Percentiles rank a stretch among this genome's conserved stretches.
These are phyloP conservation scores for Plasmopara viticola DNA, from an alignment of 352 stramenopile species.

Conservation along the genomic window DNA sequence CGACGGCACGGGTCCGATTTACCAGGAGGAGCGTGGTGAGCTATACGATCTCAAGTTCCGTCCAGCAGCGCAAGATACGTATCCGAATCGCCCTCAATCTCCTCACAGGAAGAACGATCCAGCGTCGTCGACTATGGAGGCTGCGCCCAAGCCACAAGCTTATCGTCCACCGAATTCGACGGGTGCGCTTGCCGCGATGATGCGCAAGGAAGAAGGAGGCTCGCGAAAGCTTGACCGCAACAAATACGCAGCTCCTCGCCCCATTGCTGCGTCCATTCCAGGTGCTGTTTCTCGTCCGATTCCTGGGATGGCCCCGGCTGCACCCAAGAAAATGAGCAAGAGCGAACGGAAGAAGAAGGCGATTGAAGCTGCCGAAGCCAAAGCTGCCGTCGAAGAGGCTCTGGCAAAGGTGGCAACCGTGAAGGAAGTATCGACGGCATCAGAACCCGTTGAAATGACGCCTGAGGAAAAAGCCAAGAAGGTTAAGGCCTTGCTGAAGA, in stretches of 20 bases:
- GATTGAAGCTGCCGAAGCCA: constrained; percentile 62
- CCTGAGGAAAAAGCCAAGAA: constrained; percentile 83
- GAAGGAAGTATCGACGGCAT: constrained; percentile 17
- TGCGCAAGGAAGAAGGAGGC: constrained; percentile 83
- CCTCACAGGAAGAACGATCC: constrained; percentile 61
- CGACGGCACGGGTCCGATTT: constrained; percentile 88
- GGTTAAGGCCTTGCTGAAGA: constrained; percentile 76
- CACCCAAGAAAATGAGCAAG: constrained; percentile 72
- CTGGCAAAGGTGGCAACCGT: constrained; percentile 36
- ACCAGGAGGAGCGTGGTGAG: constrained; percentile 75
- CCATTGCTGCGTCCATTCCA: constrained; percentile 27
- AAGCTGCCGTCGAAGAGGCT: constrained; percentile 54
- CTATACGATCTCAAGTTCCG: constrained; percentile 87
- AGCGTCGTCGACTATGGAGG: constrained; percentile 32
- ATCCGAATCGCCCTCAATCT: constrained; percentile 85
- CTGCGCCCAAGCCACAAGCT: constrained; percentile 61
- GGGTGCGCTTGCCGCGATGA: constrained; percentile 89
- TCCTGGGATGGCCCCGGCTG: constrained; percentile 53
- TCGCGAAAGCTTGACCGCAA: constrained; percentile 80
- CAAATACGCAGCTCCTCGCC: constrained; percentile 67
- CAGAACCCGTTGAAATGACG: constrained; percentile 34
- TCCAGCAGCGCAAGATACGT: constrained; percentile 63
- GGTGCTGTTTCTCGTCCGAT: constrained; percentile 45
- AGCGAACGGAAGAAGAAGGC: constrained; percentile 80
- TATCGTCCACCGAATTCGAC: constrained; percentile 86